phyloP scores from a whole-genome alignment of 2,329 filamentous ascomycete genomes.

The Ophiostoma sp. region DNA sequence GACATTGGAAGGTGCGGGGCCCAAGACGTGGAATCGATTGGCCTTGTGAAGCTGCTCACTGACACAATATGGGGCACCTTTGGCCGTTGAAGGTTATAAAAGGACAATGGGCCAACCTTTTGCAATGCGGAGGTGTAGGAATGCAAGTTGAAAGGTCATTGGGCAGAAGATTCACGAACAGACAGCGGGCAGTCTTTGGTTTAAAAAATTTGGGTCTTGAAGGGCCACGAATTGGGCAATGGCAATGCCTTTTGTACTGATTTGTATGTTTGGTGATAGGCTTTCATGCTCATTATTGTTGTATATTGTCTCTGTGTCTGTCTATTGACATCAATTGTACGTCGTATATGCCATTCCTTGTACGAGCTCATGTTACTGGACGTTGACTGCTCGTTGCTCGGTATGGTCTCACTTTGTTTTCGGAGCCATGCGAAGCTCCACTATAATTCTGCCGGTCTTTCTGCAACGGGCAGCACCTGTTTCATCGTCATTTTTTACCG shows the following conservation, averaged over 20 bases:
- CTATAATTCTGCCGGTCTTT: slow-evolving; percentile 20
- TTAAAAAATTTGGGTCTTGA: too few relatives aligned
- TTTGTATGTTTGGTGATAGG: too few relatives aligned
- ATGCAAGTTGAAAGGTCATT: not conserved
- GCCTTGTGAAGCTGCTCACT: not conserved
- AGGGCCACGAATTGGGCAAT: too few relatives aligned
- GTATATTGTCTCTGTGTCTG: too few relatives aligned
- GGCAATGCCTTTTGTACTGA: too few relatives aligned
- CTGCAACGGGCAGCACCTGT: too few relatives aligned
- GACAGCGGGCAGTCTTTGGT: too few relatives aligned
- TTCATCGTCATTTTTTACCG: slow-evolving; percentile 19
- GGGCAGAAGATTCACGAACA: not conserved
- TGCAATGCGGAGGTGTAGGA: not conserved
- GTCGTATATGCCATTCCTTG: too few relatives aligned
- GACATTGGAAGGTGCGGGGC: not conserved
- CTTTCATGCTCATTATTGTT: too few relatives aligned
- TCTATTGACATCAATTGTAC: too few relatives aligned
- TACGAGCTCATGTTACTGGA: too few relatives aligned
- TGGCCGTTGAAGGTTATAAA: not conserved
- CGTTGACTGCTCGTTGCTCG: not conserved
- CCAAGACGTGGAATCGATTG: not conserved
- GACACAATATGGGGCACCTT: not conserved
- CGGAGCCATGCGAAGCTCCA: not conserved
- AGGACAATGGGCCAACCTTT: not conserved
- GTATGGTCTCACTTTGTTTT: not conserved